Conservation (phyloP, 192 early-diverging fungal species). For the Cladochytrium replicatum region DNA sequence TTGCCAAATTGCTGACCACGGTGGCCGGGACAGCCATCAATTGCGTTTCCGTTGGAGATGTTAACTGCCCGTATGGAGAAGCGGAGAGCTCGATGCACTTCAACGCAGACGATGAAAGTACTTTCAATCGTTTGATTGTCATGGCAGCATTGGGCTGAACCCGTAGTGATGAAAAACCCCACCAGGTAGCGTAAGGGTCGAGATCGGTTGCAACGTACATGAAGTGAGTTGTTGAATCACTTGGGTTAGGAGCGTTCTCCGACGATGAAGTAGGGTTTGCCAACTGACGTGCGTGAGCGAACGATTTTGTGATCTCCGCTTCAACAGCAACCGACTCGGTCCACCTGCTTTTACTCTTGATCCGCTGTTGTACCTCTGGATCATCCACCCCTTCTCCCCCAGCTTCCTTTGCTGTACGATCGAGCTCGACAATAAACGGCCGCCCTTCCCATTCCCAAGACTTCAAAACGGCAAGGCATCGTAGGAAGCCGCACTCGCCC, state of each 20-base stretch:
- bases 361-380: slow-evolving; percentile 10
- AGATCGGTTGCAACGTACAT: slow-evolving; percentile 61
- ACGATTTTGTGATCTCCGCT: slow-evolving; percentile 1
- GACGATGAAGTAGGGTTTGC: no score
- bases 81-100: slow-evolving; percentile 29
- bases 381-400: slow-evolving; percentile 7
- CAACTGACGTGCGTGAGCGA: slow-evolving; percentile 17
- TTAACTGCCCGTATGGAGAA: not conserved
- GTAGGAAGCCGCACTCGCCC: slow-evolving; percentile 68
- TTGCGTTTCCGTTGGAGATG: not conserved
- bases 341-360: slow-evolving; percentile 21
- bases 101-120: slow-evolving; percentile 58
- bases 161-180: no score
- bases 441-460: slow-evolving; percentile 68
- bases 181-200: slow-evolving; percentile 48
- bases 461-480: slow-evolving; percentile 61
- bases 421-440: slow-evolving; percentile 69
- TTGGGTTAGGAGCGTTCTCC: no score
- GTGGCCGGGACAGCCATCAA: slow-evolving; percentile 5
- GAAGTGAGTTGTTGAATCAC: no score
- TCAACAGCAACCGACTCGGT: slow-evolving; percentile 39
- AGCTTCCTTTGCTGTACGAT: slow-evolving; percentile 42
- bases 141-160: slow-evolving; percentile 39
- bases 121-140: slow-evolving; percentile 50
- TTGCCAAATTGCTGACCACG: slow-evolving; percentile 19